Conservation (phyloP, 2,329 filamentous ascomycete genomes). For the Colletotrichum orbiculare region DNA sequence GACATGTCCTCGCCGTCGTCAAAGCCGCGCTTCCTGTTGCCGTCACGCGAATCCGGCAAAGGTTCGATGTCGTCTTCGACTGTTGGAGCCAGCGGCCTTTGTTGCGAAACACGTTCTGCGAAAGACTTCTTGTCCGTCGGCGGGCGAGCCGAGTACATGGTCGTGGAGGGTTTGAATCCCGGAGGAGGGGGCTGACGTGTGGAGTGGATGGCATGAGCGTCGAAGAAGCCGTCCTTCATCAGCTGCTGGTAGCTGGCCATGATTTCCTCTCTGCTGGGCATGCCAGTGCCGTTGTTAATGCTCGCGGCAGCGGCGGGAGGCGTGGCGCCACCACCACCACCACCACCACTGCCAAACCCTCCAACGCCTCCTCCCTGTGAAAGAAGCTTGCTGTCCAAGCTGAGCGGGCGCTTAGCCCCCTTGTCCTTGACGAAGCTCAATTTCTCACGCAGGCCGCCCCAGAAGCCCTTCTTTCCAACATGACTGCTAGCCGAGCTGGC, state of each 20-base stretch:
- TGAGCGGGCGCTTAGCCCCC: slow-evolving; percentile 37
- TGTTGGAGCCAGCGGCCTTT: slow-evolving; percentile 39
- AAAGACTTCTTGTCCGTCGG: slow-evolving; percentile 32
- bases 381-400: slow-evolving; percentile 37
- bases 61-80: slow-evolving; percentile 27
- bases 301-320: slow-evolving; percentile 11
- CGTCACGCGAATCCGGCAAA: slow-evolving; percentile 49
- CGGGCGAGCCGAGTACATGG: slow-evolving; percentile 30
- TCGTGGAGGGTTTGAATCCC: slow-evolving; percentile 28
- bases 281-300: slow-evolving; percentile 40
- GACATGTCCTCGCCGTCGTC: slow-evolving; percentile 45
- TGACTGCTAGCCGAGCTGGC: slow-evolving; percentile 35
- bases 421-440: slow-evolving; percentile 40
- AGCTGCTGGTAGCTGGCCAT: slow-evolving; percentile 67
- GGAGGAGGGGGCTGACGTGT: slow-evolving; percentile 57
- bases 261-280: slow-evolving; percentile 61
- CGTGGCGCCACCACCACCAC: slow-evolving; percentile 1
- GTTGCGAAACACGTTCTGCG: slow-evolving; percentile 32
- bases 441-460: slow-evolving; percentile 44
- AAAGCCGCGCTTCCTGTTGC: slow-evolving; percentile 61
- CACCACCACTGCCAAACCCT: slow-evolving; percentile 6
- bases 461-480: slow-evolving; percentile 43
- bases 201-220: slow-evolving; percentile 67
- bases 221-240: slow-evolving; percentile 68
- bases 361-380: slow-evolving; percentile 25